Percentiles rank a stretch among this genome's conserved stretches.
Conservation (phyloP, 345 rosid species). For the Crucihimalaya himalaica region DNA sequence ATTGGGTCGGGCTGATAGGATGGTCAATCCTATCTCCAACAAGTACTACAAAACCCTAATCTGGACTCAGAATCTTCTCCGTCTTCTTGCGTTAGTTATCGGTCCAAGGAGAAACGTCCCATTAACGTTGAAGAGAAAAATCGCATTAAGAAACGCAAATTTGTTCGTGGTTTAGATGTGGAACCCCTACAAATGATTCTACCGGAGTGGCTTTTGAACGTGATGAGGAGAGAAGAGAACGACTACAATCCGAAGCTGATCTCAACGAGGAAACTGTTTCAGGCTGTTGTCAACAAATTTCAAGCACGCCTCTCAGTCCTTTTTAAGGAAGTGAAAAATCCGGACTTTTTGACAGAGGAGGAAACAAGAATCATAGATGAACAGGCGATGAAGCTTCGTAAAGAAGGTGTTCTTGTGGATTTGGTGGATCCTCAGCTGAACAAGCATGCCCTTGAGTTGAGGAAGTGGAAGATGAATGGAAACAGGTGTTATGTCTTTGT, state of each 20-base stretch:
- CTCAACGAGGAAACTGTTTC: neutral
- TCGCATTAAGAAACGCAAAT: neutral
- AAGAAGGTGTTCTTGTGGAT: neutral
- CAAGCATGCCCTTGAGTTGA: neutral
- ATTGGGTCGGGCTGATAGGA: too few species aligned
- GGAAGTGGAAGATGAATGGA: conserved; percentile 10
- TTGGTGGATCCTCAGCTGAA: conserved; percentile 5
- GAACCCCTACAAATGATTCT: neutral
- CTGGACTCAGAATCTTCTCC: neutral
- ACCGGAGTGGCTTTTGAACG: conserved; percentile 18
- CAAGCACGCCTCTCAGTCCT: conserved; percentile 18
- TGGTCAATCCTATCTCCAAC: too few species aligned
- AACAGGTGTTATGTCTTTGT: neutral
- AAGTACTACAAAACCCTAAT: neutral
- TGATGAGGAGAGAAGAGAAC: neutral
- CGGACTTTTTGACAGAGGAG: conserved; percentile 1
- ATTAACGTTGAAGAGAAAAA: neutral
- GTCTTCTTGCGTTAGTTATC: neutral
- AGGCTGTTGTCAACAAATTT: neutral
- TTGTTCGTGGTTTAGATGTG: neutral
- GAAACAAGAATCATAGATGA: neutral
- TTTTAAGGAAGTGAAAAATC: neutral
- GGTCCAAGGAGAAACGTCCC: too few species aligned
- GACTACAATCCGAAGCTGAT: conserved; percentile 8
- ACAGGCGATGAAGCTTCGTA: neutral